Evolutionary conservation across 2,329 filamentous ascomycete genomes (phyloP), one percentile per base, ranked within the genome.

Genomic region (Byssochlamys sp.): DNA sequence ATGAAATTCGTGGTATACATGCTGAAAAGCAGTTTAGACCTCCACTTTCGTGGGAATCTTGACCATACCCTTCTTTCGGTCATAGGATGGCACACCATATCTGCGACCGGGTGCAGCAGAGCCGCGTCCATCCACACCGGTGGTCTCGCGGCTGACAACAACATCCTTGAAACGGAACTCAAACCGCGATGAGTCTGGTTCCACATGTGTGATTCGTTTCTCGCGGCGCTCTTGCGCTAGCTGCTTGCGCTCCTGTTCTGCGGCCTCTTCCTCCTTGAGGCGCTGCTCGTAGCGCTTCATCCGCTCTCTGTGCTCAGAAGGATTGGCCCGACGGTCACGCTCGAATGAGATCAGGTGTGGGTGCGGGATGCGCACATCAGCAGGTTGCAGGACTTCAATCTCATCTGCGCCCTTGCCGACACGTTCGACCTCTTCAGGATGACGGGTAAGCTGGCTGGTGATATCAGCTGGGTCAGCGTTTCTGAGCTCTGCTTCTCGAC

Each of bases 21-120:
- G 29, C 39, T 14, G 6, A 45, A 7, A 45, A 14, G 35, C 14
- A 3, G 39, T 19, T 65, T 71, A 78, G 51, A 76, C 75, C 62
- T 81, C 78, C 53, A 86, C 83, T 61, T 75, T 78, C 25, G 78
- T 84, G 11, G 84, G 83, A 60, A 86, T 85, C 77, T 86, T 86
- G 64, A 84, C 74, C 61, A 78, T 73, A 26, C 83, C 84, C 71
- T 80, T 81, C 78, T 85, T 85, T 59, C 84, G 75, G 60, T 86
- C 84, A 65, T 83, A 74, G 63, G 79, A 79, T 53, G 84, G 84
- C 58, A 85, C 77, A 64, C 84, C 84, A 66, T 87, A 87, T 62
- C 83, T 75, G 63, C 77, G 79, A 12, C 84, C 84, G 24, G 81
- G 80, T 28, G 81, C 83, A 58, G 70, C 71, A 25, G 73, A 69